A percentile compares a stretch with the other conserved stretches of the same genome.
Conservation (phyloP, 257 asterid species). For the Forsythia suspensa region DNA sequence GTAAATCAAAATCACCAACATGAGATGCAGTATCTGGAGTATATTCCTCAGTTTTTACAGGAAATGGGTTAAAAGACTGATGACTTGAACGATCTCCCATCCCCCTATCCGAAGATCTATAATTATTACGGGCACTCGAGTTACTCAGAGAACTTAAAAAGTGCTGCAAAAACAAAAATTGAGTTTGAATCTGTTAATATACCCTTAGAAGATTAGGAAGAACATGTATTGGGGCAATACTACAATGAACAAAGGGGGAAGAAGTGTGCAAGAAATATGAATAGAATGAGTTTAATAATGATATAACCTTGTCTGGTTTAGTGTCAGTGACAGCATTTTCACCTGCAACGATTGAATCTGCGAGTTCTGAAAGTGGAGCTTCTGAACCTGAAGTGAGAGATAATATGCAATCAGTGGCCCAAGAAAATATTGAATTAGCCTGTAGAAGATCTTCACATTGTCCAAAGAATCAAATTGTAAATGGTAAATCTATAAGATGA, state of each 20-base stretch:
- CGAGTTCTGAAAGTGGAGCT: constrained; percentile 60
- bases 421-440: constrained; percentile 6
- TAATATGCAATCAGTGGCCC: constrained; percentile 15
- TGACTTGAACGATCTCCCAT: constrained; percentile 18
- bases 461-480: constrained; percentile 4
- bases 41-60: constrained; percentile 60
- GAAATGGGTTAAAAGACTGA: constrained; percentile 22
- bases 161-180: constrained; percentile 35
- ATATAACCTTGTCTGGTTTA: constrained; percentile 42
- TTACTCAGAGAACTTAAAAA: constrained; percentile 25
- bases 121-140: constrained; percentile 21
- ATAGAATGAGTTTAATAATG: constrained; percentile 4
- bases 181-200: not conserved
- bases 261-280: not conserved
- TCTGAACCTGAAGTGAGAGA: constrained; percentile 61
- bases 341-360: constrained; percentile 61
- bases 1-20: constrained; percentile 36
- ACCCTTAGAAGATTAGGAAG: not conserved
- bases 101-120: constrained; percentile 30
- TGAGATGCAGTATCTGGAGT: constrained; percentile 31
- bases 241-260: not conserved
- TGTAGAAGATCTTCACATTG: not conserved
- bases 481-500: constrained; percentile 1
- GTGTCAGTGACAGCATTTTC: constrained; percentile 31
- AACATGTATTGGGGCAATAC: not conserved